Evolutionary conservation across 2,329 filamentous ascomycete species (phyloP), one percentile per base, ranked within the genome.

Genomic region (Dactylonectria estremocensis): DNA sequence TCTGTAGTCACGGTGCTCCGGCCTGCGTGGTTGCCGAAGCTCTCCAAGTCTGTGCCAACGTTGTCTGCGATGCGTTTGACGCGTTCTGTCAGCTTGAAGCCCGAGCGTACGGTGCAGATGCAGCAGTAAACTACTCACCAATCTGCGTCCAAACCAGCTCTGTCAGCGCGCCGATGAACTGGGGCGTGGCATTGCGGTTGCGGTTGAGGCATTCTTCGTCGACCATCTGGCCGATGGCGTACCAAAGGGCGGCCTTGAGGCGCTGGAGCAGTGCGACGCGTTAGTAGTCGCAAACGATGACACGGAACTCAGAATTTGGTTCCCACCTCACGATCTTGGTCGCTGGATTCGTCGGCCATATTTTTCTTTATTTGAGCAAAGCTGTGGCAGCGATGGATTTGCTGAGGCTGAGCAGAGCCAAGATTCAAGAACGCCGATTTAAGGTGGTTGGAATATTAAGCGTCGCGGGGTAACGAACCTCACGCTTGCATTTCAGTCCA

Each of bases 101-200:
- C 7, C 35, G 16, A 10, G 43, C n/a, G 49, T 18, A 7, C 45
- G 14, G 18, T 31, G 20, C 10, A 13, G 9, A 28, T 28, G 24
- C 24, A 28, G 24, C 24, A 28, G 13, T 6, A 13, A 3, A 4
- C 2, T 4, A 59, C 63, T 2, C 63, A 95, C 94, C 93, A 58
- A 97, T 92, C 73, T 97, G 95, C 1, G 91, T 88, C 90, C 93
- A 97, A 8, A 95, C 92, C 80, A 97, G 89, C 80, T 97, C 95
- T 1, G 93, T 96, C 77, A 97, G 80, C 0, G 92, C 92, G 9
- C 92, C 94, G 73, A 97, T 97, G 80, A 97, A 97, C 77, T 97
- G 94, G 2, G 94, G 94, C 28, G 95, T 97, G 7, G 95, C 94
- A 80, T 97, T 98, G 70, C 94, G 88, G 77, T 93, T 81, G 61